Base-by-base conservation (phyloP, 495 filamentous ascomycete genomes). In the Penicillium silybi region DNA sequence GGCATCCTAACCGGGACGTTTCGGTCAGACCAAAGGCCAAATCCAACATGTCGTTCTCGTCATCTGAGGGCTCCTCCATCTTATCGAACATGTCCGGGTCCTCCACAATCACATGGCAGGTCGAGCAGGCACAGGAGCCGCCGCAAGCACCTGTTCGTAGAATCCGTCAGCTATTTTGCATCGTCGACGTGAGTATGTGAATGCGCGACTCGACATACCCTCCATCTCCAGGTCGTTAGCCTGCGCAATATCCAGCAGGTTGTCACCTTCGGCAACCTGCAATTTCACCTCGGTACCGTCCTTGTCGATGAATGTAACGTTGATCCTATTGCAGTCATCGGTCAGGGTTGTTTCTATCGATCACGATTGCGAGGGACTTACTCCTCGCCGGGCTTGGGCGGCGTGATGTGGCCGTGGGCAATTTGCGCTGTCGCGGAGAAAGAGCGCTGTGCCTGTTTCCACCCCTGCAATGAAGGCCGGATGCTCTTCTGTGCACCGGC, bases 41-140 rank as follows among this genome's bases (percentile, higher is more conserved):
- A 67, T 98, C 93, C 59, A 98, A 75, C 93, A 98, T 98, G 71
- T 98, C 93, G 68, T 97, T 97, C 80, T 98, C 93, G 66, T 98
- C 95, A 66, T 98, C 93, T 37, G 87, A 85, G 15, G 93, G 89
- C 70, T 97, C 95, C 41, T 85, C 81, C 76, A 97, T 92, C 73
- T 84, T 85, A 56, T 97, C 93, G 65, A 90, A 97, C 77, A 87
- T 81, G 15, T 84, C 86, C 4, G 88, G 81, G 61, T 88, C 85
- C 50, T 85, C 77, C 38, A 98, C 89, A 46, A 98, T 96, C 43
- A 97, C 86, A 73, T 98, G 93, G 74, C 93, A 98, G 1, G 93
- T 98, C 53, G 90, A 95, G 68, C 93, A 98, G 55, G 95, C 93
- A 59, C 93, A 97, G 6, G 89, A 95, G 16, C 93, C 93, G 29